Evolutionary conservation across 1,284 basidiomycete genomes (phyloP).

Genomic region (Fomitiporia mediterranea): DNA sequence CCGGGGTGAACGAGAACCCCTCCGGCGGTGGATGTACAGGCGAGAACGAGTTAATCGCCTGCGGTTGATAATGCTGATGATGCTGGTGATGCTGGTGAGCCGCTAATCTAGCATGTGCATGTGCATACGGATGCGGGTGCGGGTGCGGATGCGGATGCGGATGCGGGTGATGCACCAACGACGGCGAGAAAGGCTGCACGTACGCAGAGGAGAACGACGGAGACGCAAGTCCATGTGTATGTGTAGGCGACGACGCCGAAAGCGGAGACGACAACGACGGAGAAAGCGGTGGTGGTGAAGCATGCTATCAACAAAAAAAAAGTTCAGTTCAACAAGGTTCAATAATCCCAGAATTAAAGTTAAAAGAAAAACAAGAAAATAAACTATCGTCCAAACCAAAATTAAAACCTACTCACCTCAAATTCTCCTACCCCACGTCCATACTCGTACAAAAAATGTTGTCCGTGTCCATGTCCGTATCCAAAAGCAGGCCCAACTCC

Average conservation of each 20-base stretch:
- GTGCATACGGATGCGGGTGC: not conserved
- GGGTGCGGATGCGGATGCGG: not conserved
- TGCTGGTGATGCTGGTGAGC: not conserved
- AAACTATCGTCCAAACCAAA: not conserved
- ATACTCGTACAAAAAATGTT: not conserved
- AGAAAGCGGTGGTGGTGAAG: slow-evolving; percentile 1
- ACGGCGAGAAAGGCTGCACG: not conserved
- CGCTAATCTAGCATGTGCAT: not conserved
- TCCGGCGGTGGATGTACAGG: not conserved
- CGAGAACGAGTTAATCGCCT: not conserved
- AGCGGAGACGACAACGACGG: slow-evolving; percentile 2
- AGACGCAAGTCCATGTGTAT: not conserved
- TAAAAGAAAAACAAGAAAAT: not conserved
- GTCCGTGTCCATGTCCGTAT: not conserved
- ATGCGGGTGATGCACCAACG: not conserved
- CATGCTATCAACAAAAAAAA: not conserved
- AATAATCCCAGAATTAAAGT: not conserved
- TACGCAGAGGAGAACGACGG: not conserved
- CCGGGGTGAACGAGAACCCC: not conserved
- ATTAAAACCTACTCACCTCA: not conserved
- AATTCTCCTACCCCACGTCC: not conserved
- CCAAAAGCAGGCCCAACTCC: not conserved
- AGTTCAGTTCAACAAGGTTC: not conserved
- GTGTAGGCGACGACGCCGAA: not conserved
- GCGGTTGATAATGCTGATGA: not conserved